Base-by-base conservation (phyloP, 2,329 filamentous ascomycete species). In the Xylaria sp. region DNA sequence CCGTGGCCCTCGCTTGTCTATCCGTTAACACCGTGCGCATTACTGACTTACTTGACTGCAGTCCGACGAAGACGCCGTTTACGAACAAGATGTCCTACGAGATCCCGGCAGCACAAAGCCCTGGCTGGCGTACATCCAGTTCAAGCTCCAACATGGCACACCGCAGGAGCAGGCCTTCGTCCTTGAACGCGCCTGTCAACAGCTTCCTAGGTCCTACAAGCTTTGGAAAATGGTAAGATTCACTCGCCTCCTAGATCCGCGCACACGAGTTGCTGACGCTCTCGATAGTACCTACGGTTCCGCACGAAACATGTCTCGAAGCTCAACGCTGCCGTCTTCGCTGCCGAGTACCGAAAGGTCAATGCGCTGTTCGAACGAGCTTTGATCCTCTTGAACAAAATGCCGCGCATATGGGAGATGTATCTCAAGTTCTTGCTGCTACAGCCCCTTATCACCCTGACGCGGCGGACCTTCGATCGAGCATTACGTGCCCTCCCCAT, bases 321-420 rank as follows among this genome's bases (percentile, higher is more conserved):
- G 77, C 89, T 95, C 74, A 98, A 97, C 79, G 90, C 95, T 13
- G 92, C 93, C 65, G 87, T 90, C 66, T 93, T 92, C 79, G 89
- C 89, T 61, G 83, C 88, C 67, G 94, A 99, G 77, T 98, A 92
- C 81, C 88, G 90, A 77, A 99, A 98, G 81, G 94, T 98, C 79
- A 99, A 99, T 79, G 87, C 93, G 63, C 88, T 98, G 48, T 99
- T 97, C 79, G 96, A 99, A 82, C 89, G 93, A 74, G 94, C 96
- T 3, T 84, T 99, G 60, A 93, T 97, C 67, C 86, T 99, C 48
- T 87, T 99, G 70, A 97, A 99, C 83, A 99, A 99, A 83, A 99
- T 99, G 96, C 96, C 97, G 28, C 89, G 90, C 73, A 96, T 99
- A 78, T 99, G 96, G 97, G 94, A 97, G 79, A 93, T 98, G 90